Percentiles rank a stretch among this genome's conserved stretches.
Conservation (phyloP, 805 yeast genomes). For the Saccharomyces paradoxus region DNA sequence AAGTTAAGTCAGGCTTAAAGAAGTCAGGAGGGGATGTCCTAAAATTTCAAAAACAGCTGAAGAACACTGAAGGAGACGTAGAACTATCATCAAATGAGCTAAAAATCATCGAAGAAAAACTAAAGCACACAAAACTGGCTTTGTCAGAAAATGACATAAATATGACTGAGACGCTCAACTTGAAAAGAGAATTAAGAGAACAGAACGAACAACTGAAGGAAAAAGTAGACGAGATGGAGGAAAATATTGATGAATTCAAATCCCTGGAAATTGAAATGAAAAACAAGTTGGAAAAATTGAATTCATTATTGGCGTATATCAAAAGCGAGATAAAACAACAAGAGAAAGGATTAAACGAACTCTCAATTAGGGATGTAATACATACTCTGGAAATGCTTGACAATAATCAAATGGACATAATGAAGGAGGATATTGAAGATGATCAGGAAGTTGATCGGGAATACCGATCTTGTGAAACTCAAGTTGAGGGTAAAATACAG, state of each 20-base stretch:
- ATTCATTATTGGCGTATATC: slow-evolving; percentile 32
- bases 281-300: slow-evolving; percentile 53
- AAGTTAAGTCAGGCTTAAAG: slow-evolving; percentile 46
- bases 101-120: slow-evolving; percentile 23
- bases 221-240: slow-evolving; percentile 34
- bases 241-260: slow-evolving; percentile 46
- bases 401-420: slow-evolving; percentile 3
- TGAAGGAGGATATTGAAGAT: not conserved
- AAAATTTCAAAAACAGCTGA: slow-evolving; percentile 43
- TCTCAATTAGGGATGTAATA: slow-evolving; percentile 48
- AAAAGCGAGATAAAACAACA: slow-evolving; percentile 34
- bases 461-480: not conserved
- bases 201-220: slow-evolving; percentile 35
- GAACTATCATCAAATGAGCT: slow-evolving; percentile 32
- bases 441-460: slow-evolving; percentile 13
- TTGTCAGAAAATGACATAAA: slow-evolving; percentile 24
- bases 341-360: slow-evolving; percentile 34
- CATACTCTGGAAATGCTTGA: slow-evolving; percentile 21
- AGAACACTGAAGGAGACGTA: slow-evolving; percentile 42
- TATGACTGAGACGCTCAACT: slow-evolving; percentile 35
- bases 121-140: slow-evolving; percentile 29
- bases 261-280: slow-evolving; percentile 60
- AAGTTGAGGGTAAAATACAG: slow-evolving; percentile 1
- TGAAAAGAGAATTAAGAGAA: slow-evolving; percentile 36
- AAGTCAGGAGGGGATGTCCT: slow-evolving; percentile 59